Conservation (phyloP, 2,329 filamentous ascomycete species). For the Aspergillus ochraceus region DNA sequence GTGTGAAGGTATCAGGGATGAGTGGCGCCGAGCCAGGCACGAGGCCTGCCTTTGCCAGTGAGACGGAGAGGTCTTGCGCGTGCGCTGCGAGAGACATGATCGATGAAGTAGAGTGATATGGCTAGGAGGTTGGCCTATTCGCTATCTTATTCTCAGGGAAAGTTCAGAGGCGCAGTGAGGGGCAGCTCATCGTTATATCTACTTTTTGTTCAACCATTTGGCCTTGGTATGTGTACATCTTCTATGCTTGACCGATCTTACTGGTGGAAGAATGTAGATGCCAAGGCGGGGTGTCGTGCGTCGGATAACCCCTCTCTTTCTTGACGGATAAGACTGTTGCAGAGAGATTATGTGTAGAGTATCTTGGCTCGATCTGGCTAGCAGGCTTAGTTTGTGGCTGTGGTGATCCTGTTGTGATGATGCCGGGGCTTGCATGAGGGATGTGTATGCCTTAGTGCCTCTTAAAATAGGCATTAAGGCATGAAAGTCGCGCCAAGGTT, state of each 20-base stretch:
- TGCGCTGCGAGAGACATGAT: background rate
- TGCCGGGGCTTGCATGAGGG: too few relatives aligned
- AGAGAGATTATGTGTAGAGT: background rate
- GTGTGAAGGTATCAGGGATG: conserved; percentile 10
- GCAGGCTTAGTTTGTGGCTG: background rate
- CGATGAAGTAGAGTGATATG: background rate
- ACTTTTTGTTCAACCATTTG: background rate
- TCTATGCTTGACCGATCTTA: background rate
- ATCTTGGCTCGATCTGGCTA: background rate
- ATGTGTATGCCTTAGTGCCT: background rate
- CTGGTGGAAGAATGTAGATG: background rate
- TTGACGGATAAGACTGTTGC: background rate
- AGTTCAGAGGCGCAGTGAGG: too few relatives aligned
- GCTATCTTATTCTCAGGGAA: background rate
- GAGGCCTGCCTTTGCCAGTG: conserved; percentile 4
- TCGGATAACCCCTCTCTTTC: background rate
- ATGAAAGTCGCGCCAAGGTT: too few relatives aligned
- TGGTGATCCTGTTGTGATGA: background rate
- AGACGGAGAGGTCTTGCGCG: background rate
- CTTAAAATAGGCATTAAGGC: too few relatives aligned
- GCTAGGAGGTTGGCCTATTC: background rate
- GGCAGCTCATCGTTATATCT: background rate
- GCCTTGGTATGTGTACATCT: background rate
- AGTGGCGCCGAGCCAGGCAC: conserved; percentile 8
- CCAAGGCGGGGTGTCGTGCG: background rate